Evolutionary conservation across 2,329 filamentous ascomycete species (phyloP), one percentile per base, ranked within the genome.

Genomic region (Penicillium concentricum): DNA sequence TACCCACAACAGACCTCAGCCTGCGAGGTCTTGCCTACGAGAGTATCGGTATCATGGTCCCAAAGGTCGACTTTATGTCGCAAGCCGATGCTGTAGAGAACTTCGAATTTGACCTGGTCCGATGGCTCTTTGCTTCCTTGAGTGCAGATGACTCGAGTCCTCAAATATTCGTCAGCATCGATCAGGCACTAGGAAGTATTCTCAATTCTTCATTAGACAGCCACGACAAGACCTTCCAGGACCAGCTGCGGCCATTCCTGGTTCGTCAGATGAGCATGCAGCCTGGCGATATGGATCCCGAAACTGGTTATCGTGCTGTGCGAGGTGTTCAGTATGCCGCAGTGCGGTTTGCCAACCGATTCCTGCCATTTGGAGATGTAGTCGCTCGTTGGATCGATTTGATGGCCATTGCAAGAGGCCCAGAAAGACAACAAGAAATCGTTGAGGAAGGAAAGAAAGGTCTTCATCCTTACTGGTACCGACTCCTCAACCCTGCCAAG

Each of bases 391-490:
- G 91, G 90, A 89, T 97, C 45, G 86, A 97, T 71, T 84, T 97
- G 16, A 81, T 97, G 48, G 93, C 92, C 8, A 79, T 94, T 16
- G 87, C 87, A 13, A 81, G 82, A 3, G 70, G 69, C 8, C 74
- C 78, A 3, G 83, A 85, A 49, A 89, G 92, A 69, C 84, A 89
- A 44, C 88, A 87, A 58, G 93, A 97, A 69, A 87, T 97, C 3
- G 76, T 90, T 1, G 94, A 99, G 70, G 93, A 97, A 76, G 94
- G 92, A 2, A 87, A 86, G 59, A 92, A 91, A 72, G 94, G 94
- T 0, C 81, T 97, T 4, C 91, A 96, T 73, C 87, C 87, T 12
- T 88, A 89, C 68, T 89, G 86, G 86, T 87, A 88, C 66, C 76
- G 79, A 45, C 82, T 88, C 69, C 74, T 87, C 13, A 87, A 88